phyloP scores from a whole-genome alignment of 331 rosid species.

The Stylosanthes scabra region DNA sequence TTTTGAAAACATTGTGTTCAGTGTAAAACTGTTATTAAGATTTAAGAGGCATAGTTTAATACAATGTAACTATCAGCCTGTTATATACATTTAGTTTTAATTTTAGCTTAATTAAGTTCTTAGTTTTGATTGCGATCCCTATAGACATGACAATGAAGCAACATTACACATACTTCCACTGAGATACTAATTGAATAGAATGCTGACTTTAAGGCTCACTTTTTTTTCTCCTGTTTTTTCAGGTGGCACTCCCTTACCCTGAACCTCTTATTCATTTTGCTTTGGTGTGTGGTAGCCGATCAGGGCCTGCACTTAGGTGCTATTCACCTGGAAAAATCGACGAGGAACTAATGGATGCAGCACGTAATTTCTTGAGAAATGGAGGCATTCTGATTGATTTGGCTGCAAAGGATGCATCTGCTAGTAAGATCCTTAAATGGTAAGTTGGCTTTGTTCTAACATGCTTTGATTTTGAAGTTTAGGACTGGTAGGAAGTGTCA shows the following conservation, averaged over 20 bases:
- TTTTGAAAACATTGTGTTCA: background rate
- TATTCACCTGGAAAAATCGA: constrained; percentile 81
- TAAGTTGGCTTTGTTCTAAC: constrained; percentile 43
- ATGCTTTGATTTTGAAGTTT: background rate
- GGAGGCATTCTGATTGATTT: constrained; percentile 69
- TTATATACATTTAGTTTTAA: background rate
- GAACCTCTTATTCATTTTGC: constrained; percentile 94
- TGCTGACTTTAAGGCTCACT: constrained; percentile 2
- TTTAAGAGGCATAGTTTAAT: background rate
- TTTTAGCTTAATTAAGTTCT: too few species aligned
- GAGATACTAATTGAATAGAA: constrained; percentile 14
- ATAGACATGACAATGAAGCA: background rate
- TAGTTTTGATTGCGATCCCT: constrained; percentile 11
- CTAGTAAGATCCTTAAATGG: constrained; percentile 85
- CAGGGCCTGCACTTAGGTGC: constrained; percentile 81
- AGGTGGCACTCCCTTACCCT: constrained; percentile 86
- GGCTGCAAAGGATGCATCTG: constrained; percentile 58
- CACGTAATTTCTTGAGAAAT: constrained; percentile 63
- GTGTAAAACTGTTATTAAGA: background rate
- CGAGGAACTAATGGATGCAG: constrained; percentile 77
- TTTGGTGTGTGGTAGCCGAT: constrained; percentile 78
- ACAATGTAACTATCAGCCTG: background rate
- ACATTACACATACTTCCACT: background rate
- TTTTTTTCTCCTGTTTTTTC: constrained; percentile 25
- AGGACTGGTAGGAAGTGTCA: too few species aligned